Evolutionary conservation across 2,329 filamentous ascomycete genomes (phyloP).

Genomic region (Myriosclerotinia duriaeana): DNA sequence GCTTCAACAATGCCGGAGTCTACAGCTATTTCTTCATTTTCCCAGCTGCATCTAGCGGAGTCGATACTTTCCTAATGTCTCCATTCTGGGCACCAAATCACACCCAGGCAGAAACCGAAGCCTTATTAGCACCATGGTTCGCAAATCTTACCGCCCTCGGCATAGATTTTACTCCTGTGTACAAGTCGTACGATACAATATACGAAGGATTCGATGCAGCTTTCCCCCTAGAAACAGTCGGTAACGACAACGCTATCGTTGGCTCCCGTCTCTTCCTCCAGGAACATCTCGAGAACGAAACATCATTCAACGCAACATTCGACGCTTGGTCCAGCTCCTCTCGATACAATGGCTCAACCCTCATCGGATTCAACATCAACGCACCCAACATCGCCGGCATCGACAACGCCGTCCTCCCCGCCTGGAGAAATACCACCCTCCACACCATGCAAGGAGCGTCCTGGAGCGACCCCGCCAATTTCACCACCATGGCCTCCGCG

Average conservation of each 20-base stretch:
- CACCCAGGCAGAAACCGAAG: conserved; percentile 33
- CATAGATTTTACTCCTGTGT: conserved; percentile 32
- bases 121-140: conserved; percentile 43
- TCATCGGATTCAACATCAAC: conserved; percentile 19
- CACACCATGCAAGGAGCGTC: conserved; percentile 27
- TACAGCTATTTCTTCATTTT: conserved; percentile 38
- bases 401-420: conserved; percentile 43
- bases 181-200: conserved; percentile 36
- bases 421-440: conserved; percentile 27
- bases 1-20: conserved; percentile 42
- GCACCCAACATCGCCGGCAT: conserved; percentile 3
- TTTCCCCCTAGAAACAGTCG: conserved; percentile 44
- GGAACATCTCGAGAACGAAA: conserved; percentile 41
- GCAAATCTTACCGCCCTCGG: conserved; percentile 40
- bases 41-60: conserved; percentile 30
- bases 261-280: conserved; percentile 46
- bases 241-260: conserved; percentile 38
- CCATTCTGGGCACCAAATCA: conserved; percentile 39
- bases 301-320: conserved; percentile 34
- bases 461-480: conserved; percentile 17
- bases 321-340: conserved; percentile 34
- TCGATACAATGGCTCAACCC: not conserved
- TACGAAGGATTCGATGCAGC: conserved; percentile 41
- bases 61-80: conserved; percentile 18
- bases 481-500: conserved; percentile 15